Evolutionary conservation across 768 basidiomycete genomes (phyloP).

Genomic region (Mycena polygramma): DNA sequence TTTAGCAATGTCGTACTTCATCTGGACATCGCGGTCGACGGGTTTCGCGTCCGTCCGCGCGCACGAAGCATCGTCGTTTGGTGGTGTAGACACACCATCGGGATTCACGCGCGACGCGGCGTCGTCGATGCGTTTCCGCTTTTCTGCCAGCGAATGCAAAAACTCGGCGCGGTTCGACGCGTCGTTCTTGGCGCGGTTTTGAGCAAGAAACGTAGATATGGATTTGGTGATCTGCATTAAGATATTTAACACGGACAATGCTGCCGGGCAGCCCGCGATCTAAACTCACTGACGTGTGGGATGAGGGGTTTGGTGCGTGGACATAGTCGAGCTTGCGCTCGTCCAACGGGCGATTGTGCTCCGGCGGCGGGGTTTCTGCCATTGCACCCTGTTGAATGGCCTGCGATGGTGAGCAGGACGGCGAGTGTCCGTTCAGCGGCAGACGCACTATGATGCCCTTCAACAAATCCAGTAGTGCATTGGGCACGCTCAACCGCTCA

Average conservation of each 20-base stretch:
- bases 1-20: conserved; percentile 91
- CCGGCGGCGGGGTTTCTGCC: conserved; percentile 22
- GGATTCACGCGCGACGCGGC: conserved; percentile 34
- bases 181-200: conserved; percentile 79
- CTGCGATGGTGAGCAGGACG: conserved; percentile 33
- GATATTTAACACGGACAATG: conserved; percentile 4
- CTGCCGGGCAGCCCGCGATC: conserved; percentile 18
- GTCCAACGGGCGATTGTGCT: conserved; percentile 59
- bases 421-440: conserved; percentile 1
- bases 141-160: conserved; percentile 69
- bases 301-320: conserved; percentile 61
- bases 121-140: conserved; percentile 58
- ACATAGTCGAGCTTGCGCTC: conserved; percentile 78
- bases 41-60: conserved; percentile 81
- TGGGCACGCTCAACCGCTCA: conserved; percentile 70
- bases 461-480: conserved; percentile 65
- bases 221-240: conserved; percentile 71
- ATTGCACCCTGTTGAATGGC: conserved; percentile 43
- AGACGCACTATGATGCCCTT: conserved; percentile 64
- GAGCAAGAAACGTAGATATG: conserved; percentile 79
- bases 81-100: background rate
- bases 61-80: conserved; percentile 60
- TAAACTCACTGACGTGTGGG: conserved; percentile 70
- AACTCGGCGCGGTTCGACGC: conserved; percentile 85
- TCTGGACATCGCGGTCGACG: conserved; percentile 80